These are phyloP conservation scores for Puccinia coronata DNA, from an alignment of 1,284 basidiomycete genomes.

Conservation along the genomic window DNA sequence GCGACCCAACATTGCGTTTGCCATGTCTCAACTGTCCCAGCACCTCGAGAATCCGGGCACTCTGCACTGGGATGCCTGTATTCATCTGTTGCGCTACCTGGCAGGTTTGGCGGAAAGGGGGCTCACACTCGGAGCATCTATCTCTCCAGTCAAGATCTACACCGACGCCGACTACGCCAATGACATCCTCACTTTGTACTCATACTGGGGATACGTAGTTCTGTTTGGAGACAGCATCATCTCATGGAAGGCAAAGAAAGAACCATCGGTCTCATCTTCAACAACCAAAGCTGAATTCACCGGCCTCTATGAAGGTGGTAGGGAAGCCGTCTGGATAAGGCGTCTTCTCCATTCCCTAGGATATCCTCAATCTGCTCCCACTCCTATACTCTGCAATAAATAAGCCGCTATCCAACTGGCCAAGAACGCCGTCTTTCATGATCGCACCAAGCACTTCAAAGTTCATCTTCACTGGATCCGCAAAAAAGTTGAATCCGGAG, in stretches of 20 bases:
- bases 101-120: background rate
- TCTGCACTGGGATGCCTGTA: too few relatives aligned
- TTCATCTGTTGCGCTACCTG: too few relatives aligned
- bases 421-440: too few relatives aligned
- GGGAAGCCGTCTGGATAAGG: background rate
- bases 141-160: background rate
- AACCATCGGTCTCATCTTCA: background rate
- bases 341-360: background rate
- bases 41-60: too few relatives aligned
- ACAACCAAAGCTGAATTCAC: background rate
- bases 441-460: too few relatives aligned
- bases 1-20: too few relatives aligned
- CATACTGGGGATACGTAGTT: background rate
- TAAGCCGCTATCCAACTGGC: too few relatives aligned
- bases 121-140: background rate
- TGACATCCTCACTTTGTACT: background rate
- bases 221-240: background rate
- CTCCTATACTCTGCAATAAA: too few relatives aligned
- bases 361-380: too few relatives aligned
- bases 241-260: background rate
- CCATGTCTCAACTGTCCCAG: too few relatives aligned
- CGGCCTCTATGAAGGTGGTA: background rate
- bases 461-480: too few relatives aligned
- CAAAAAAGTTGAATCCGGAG: too few relatives aligned
- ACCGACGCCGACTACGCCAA: conserved; percentile 13